Percentiles rank a stretch among this genome's conserved stretches.
Conservation (phyloP, 106 monocot species). For the Chionographis japonica region DNA sequence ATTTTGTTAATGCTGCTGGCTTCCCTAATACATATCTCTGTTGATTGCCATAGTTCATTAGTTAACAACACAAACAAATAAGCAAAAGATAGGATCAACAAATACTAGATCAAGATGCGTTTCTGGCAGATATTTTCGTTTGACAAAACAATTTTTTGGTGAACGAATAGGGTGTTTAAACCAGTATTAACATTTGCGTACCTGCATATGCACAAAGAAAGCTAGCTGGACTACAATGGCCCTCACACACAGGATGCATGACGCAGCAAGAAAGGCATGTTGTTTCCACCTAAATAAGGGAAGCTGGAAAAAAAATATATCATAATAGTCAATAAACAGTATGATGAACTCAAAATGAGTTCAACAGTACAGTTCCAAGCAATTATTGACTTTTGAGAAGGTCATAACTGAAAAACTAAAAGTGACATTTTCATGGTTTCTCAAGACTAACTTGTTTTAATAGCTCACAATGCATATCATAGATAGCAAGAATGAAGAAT, state of each 20-base stretch:
- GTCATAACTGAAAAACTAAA: too few species aligned
- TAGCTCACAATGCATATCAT: too few species aligned
- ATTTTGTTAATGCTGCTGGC: slow-evolving; percentile 17
- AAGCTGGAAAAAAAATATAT: slow-evolving; percentile 23
- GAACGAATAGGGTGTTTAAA: too few species aligned
- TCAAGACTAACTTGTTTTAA: too few species aligned
- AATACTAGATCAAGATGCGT: background rate
- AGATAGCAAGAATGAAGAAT: too few species aligned
- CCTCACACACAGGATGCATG: slow-evolving; percentile 46
- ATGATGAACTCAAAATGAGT: background rate
- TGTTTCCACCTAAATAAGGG: slow-evolving; percentile 54
- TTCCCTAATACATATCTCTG: slow-evolving; percentile 49
- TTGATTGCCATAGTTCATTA: background rate
- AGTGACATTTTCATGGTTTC: too few species aligned
- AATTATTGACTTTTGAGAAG: too few species aligned
- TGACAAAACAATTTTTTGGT: too few species aligned
- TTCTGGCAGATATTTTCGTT: background rate
- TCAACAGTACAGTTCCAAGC: background rate
- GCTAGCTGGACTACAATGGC: slow-evolving; percentile 52
- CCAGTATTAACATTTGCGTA: slow-evolving; percentile 5
- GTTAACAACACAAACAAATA: background rate
- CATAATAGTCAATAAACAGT: background rate
- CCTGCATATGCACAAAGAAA: slow-evolving; percentile 64
- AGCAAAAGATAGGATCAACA: background rate
- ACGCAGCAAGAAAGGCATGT: slow-evolving; percentile 50